Evolutionary conservation across 108 stramenopile genomes (phyloP).

Genomic region (Thalassiosira profunda): DNA sequence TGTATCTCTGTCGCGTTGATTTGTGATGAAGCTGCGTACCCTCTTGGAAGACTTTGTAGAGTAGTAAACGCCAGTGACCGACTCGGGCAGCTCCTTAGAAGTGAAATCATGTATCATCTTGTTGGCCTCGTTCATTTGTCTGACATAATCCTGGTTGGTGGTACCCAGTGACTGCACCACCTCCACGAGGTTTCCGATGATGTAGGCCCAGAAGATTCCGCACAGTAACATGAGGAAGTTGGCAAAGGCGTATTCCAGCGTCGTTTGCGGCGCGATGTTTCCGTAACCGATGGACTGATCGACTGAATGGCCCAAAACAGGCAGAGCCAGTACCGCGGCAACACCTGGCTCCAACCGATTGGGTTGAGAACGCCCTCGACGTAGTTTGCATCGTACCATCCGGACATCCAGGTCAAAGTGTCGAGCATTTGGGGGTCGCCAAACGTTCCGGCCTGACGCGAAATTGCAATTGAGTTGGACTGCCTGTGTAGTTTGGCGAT

Average conservation of each 20-base stretch:
- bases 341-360: conserved; percentile 37
- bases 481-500: no score
- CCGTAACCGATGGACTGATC: conserved; percentile 57
- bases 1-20: conserved; percentile 18
- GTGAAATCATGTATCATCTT: conserved; percentile 23
- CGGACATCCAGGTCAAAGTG: conserved; percentile 45
- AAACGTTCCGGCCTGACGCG: conserved; percentile 39
- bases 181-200: conserved; percentile 42
- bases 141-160: conserved; percentile 4
- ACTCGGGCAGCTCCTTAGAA: conserved; percentile 8
- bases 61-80: conserved; percentile 8
- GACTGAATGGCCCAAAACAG: conserved; percentile 59
- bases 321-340: conserved; percentile 50
- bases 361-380: conserved; percentile 49
- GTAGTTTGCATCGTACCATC: conserved; percentile 30
- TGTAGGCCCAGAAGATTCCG: conserved; percentile 54
- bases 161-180: conserved; percentile 20
- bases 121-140: conserved; percentile 19
- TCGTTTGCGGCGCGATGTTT: conserved; percentile 41
- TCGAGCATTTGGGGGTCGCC: conserved; percentile 11
- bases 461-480: no score
- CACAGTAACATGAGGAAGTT: conserved; percentile 34
- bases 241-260: conserved; percentile 27
- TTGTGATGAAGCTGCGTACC: conserved; percentile 38
- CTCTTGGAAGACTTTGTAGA: conserved; percentile 12